Conservation (phyloP, 2,329 filamentous ascomycete species). For the Xylariaceae sp. region DNA sequence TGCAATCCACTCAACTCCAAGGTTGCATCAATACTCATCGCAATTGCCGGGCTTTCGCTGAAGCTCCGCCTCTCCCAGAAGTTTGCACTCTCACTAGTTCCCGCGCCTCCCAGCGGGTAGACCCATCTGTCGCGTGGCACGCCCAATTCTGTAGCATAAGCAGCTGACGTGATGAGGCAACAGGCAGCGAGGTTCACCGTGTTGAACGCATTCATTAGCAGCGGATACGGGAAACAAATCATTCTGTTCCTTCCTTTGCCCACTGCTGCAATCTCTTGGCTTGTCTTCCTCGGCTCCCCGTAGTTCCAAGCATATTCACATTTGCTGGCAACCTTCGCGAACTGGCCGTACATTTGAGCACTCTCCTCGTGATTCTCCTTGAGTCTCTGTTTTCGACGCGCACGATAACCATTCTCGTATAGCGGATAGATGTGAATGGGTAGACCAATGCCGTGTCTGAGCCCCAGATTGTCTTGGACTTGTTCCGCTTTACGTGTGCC, state of each 20-base stretch:
- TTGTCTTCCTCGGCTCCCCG: conserved; percentile 42
- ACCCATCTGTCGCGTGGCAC: conserved; percentile 59
- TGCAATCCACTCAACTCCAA: conserved; percentile 46
- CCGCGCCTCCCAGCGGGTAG: conserved; percentile 62
- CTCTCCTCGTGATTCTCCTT: conserved; percentile 58
- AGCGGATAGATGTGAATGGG: conserved; percentile 67
- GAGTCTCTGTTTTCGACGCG: conserved; percentile 52
- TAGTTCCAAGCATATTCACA: conserved; percentile 59
- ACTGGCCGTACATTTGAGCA: conserved; percentile 57
- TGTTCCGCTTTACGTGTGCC: not conserved
- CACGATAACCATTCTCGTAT: conserved; percentile 63
- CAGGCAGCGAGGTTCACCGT: conserved; percentile 63
- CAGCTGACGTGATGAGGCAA: conserved; percentile 56
- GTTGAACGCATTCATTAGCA: conserved; percentile 72
- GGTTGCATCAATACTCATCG: conserved; percentile 53
- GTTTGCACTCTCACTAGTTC: conserved; percentile 52
- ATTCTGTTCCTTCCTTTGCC: conserved; percentile 60
- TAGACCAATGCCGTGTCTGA: conserved; percentile 54
- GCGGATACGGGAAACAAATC: conserved; percentile 66
- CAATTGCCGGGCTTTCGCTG: conserved; percentile 56
- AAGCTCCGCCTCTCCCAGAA: conserved; percentile 59
- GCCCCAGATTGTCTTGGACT: conserved; percentile 40
- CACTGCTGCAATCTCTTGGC: conserved; percentile 52
- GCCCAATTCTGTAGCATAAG: conserved; percentile 52
- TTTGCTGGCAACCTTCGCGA: conserved; percentile 53